Percentiles rank a stretch among this genome's conserved stretches.
Evolutionary conservation across 2,329 filamentous ascomycete species (phyloP).

Genomic region (Pseudogymnoascus sp.): DNA sequence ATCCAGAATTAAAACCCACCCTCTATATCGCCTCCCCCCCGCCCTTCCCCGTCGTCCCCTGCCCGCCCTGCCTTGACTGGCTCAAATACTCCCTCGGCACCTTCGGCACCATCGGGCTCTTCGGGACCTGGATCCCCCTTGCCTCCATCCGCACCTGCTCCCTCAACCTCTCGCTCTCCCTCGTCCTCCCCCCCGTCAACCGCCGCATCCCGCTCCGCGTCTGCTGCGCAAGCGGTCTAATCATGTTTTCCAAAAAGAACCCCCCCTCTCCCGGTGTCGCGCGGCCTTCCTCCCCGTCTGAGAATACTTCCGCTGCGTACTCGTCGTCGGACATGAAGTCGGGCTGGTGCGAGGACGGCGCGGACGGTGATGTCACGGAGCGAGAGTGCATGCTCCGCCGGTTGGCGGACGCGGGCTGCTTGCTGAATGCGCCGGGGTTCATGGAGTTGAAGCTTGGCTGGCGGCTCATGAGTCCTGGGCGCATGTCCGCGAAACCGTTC

Average conservation of each 20-base stretch:
- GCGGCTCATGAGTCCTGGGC: constrained; percentile 53
- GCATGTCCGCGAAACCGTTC: constrained; percentile 73
- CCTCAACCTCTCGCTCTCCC: constrained; percentile 26
- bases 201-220: constrained; percentile 53
- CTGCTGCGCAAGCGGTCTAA: constrained; percentile 50
- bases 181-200: constrained; percentile 48
- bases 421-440: constrained; percentile 53
- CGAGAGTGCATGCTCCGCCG: constrained; percentile 70
- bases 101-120: constrained; percentile 27
- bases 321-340: constrained; percentile 71
- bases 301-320: constrained; percentile 63
- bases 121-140: constrained; percentile 25
- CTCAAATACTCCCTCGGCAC: constrained; percentile 26
- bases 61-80: neutral
- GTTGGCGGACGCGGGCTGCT: constrained; percentile 33
- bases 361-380: constrained; percentile 75
- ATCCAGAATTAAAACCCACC: neutral
- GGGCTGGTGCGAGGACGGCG: constrained; percentile 47
- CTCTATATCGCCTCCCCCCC: neutral
- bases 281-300: constrained; percentile 60
- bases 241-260: constrained; percentile 54
- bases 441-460: constrained; percentile 54
- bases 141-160: constrained; percentile 25
- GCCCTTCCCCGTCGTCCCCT: neutral
- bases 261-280: constrained; percentile 20